Conservation (phyloP, 1,284 basidiomycete genomes). For the Cryptococcus amylolentus region DNA sequence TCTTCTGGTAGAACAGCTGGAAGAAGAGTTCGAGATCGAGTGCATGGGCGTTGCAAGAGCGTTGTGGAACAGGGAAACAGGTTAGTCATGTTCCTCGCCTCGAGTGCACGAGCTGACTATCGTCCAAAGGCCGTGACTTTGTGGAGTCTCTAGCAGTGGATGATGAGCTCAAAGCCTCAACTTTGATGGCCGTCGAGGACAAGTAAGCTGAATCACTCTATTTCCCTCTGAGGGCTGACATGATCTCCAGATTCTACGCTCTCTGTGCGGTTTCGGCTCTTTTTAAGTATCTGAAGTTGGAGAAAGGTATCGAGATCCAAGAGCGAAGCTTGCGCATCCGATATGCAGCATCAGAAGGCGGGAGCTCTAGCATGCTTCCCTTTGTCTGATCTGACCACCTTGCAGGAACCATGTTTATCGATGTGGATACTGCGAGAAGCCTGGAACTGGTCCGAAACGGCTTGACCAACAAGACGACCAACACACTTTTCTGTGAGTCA, state of each 20-base stretch:
- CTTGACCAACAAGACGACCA: constrained; percentile 61
- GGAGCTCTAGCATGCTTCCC: background rate
- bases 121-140: constrained; percentile 64
- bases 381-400: background rate
- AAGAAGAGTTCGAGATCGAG: constrained; percentile 66
- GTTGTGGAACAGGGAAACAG: constrained; percentile 75
- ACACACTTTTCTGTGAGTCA: constrained; percentile 47
- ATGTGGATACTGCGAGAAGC: constrained; percentile 77
- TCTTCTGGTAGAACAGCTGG: constrained; percentile 63
- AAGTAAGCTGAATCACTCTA: constrained; percentile 58
- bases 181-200: constrained; percentile 66
- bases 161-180: constrained; percentile 69
- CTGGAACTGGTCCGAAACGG: constrained; percentile 81
- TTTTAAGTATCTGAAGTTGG: constrained; percentile 71
- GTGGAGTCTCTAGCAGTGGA: constrained; percentile 71
- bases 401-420: constrained; percentile 85
- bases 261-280: constrained; percentile 78
- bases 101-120: background rate
- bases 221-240: background rate
- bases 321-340: constrained; percentile 70
- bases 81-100: background rate
- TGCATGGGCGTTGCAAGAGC: constrained; percentile 67
- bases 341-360: constrained; percentile 67
- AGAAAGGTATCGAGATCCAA: constrained; percentile 63
- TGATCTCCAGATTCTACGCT: constrained; percentile 69